Evolutionary conservation across 2,329 filamentous ascomycete genomes (phyloP), one percentile per base, ranked within the genome.

Genomic region (Cladosporium sp.): DNA sequence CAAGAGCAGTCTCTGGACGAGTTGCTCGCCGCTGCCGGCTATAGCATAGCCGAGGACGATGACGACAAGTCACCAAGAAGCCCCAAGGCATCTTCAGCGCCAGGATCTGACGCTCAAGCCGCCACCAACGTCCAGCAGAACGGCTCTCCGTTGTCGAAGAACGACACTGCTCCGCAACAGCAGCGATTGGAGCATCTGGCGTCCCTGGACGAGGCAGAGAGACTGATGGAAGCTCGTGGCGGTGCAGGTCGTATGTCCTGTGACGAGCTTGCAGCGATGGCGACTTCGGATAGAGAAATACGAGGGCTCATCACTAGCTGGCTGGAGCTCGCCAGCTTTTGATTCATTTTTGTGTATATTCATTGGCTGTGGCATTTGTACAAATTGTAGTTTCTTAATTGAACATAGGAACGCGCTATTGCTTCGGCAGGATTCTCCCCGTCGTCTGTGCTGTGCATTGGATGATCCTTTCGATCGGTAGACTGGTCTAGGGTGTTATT

Each of bases 281-380:
- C 94, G 5, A 59, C 62, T 76, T 84, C 85, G 65, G 80, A 80
- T n/a, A 82, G 86, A 47, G 84, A 84, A 22, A 76, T 87, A 55
- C 80, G 92, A 61, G 89, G 90, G 65, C 93, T 96, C 73, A 80
- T 97, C 49, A 90, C 90, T 60, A 90, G 85, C 67, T 97, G 93
- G 93, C 90, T 97, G 73, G 92, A 97, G 63, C 80, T 85, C 80
- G 83, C 83, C n/a, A 47, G 47, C 38, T 59, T 59, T 37, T 59
- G 39, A 58, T 50, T 9, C 30, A 34, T 8, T 34, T 34, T 28
- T 25, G n/a, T 20, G 30, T 14, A 15, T 30, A 17, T 50, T 19
- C 9, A 14, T 34, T 3, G 30, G 47, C 14, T 34, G 30, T 12
- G 30, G 11, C 30, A 34, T 34, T 11, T 34, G 30, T 34, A 34